Percentiles rank a stretch among this genome's conserved stretches.
These are phyloP conservation scores for Blastobotrys robertii DNA, from an alignment of 805 yeast genomes.

Conservation along the genomic window DNA sequence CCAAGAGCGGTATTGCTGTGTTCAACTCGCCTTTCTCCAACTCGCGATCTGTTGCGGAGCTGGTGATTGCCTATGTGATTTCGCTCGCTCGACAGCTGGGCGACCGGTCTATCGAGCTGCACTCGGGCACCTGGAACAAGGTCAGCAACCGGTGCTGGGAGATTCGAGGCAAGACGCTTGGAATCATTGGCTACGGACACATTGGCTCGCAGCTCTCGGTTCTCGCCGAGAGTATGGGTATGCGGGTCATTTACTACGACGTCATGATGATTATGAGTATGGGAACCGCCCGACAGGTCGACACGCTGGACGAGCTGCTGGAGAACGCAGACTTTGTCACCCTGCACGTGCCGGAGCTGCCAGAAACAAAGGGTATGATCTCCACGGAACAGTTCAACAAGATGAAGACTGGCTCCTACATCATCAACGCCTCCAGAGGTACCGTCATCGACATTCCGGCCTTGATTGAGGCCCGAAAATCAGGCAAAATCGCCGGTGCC, in stretches of 20 bases:
- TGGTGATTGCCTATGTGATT: constrained; percentile 91
- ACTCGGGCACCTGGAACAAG: constrained; percentile 96
- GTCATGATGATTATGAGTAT: constrained; percentile 87
- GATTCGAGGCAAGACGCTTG: constrained; percentile 95
- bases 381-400: constrained; percentile 86
- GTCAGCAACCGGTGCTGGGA: constrained; percentile 96
- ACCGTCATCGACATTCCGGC: constrained; percentile 96
- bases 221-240: constrained; percentile 94
- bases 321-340: constrained; percentile 78
- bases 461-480: constrained; percentile 78
- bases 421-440: constrained; percentile 95
- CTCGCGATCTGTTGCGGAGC: constrained; percentile 96
- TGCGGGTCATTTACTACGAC: constrained; percentile 92
- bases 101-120: constrained; percentile 92
- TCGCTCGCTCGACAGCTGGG: constrained; percentile 93
- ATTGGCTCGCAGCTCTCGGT: constrained; percentile 96
- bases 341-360: constrained; percentile 88
- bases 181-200: constrained; percentile 96
- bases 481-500: constrained; percentile 93
- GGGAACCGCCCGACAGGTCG: constrained; percentile 93
- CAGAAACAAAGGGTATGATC: constrained; percentile 85
- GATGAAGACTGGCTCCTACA: constrained; percentile 93
- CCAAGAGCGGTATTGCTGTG: constrained; percentile 87
- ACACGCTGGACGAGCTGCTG: constrained; percentile 74
- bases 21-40: constrained; percentile 98